These are phyloP conservation scores for Stevia rebaudiana DNA, from an alignment of 140 eudicot species.

Conservation along the genomic window DNA sequence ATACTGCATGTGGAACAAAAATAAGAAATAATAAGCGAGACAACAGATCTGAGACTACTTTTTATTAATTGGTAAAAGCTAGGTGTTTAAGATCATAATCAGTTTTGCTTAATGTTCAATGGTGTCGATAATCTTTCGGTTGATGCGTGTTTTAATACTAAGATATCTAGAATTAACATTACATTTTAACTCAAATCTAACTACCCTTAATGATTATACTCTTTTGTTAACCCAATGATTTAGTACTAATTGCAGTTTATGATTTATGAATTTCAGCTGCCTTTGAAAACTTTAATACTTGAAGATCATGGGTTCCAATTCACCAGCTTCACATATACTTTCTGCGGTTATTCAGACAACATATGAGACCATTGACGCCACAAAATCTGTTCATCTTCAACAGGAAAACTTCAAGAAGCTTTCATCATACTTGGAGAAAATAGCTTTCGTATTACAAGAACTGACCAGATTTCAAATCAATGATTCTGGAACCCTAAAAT, in stretches of 20 bases:
- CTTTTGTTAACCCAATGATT: background rate
- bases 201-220: background rate
- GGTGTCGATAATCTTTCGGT: background rate
- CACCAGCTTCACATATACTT: slow-evolving; percentile 23
- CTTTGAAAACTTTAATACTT: background rate
- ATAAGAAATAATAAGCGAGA: background rate
- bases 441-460: slow-evolving; percentile 22
- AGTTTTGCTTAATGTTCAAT: background rate
- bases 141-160: background rate
- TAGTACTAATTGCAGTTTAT: slow-evolving; percentile 13
- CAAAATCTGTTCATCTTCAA: slow-evolving; percentile 24
- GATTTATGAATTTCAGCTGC: slow-evolving; percentile 12
- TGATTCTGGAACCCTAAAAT: slow-evolving; percentile 16
- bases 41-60: background rate
- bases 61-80: too few species aligned
- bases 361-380: slow-evolving; percentile 22
- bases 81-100: too few species aligned
- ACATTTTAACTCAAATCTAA: background rate
- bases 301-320: slow-evolving; percentile 16
- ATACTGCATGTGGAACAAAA: background rate
- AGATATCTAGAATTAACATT: background rate
- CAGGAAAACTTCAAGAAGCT: slow-evolving; percentile 43
- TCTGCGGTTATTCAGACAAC: slow-evolving; percentile 15
- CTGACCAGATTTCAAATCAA: background rate
- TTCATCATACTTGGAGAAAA: slow-evolving; percentile 28